Evolutionary conservation across 768 basidiomycete genomes (phyloP).

Genomic region (Tricholoma bakamatsutake): DNA sequence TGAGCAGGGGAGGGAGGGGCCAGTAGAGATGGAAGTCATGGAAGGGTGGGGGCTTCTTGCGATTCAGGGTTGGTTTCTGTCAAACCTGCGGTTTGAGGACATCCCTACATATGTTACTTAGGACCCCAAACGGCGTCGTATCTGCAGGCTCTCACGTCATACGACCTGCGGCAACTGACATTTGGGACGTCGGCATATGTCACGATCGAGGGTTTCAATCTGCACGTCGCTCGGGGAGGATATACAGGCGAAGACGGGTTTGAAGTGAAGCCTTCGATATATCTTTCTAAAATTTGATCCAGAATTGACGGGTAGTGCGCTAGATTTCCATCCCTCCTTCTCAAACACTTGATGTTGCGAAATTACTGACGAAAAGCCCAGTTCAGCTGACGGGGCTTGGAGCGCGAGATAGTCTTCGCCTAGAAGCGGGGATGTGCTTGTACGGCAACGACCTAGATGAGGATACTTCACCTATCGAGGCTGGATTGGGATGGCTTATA

Average conservation of each 20-base stretch:
- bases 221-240: constrained; percentile 89
- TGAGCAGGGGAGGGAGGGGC: constrained; percentile 43
- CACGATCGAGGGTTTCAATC: constrained; percentile 68
- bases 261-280: constrained; percentile 46
- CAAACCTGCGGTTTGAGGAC: background rate
- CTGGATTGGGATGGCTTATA: constrained; percentile 89
- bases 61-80: constrained; percentile 62
- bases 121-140: constrained; percentile 80
- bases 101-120: constrained; percentile 17
- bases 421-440: constrained; percentile 96
- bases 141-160: constrained; percentile 70
- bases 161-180: constrained; percentile 65
- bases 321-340: constrained; percentile 87
- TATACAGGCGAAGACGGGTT: constrained; percentile 99
- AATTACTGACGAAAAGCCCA: constrained; percentile 52
- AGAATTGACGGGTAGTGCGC: background rate
- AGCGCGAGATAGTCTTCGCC: constrained; percentile 86
- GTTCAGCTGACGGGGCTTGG: constrained; percentile 88
- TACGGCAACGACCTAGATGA: constrained; percentile 95
- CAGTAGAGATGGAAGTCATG: constrained; percentile 76
- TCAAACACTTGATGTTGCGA: constrained; percentile 66
- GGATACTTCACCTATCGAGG: constrained; percentile 80
- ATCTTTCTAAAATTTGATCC: background rate
- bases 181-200: constrained; percentile 85
- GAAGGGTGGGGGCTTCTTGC: constrained; percentile 87